Evolutionary conservation across 2,329 filamentous ascomycete genomes (phyloP).

Genomic region (Zalaria sp.): DNA sequence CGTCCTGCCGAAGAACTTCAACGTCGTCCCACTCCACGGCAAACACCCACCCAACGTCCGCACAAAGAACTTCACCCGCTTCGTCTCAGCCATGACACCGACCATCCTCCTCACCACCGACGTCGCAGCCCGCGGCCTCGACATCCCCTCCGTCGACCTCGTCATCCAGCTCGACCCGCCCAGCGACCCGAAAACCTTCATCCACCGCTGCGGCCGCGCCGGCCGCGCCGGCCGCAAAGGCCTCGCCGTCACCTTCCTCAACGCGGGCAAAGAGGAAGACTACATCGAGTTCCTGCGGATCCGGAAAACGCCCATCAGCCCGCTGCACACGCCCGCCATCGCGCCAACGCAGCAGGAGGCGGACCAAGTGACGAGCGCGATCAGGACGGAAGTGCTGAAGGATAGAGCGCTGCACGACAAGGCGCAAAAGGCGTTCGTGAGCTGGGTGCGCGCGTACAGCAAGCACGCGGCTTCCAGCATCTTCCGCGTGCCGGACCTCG

Average conservation of each 20-base stretch:
- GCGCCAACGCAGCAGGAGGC: conserved; percentile 43
- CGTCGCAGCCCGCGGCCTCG: conserved; percentile 76
- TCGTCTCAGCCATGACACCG: conserved; percentile 59
- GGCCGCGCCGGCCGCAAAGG: conserved; percentile 56
- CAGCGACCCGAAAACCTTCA: conserved; percentile 75
- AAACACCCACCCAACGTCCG: conserved; percentile 83
- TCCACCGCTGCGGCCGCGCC: conserved; percentile 50
- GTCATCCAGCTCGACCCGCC: conserved; percentile 79
- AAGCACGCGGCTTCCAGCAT: conserved; percentile 87
- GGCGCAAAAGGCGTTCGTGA: conserved; percentile 81
- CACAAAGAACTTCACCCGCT: conserved; percentile 73
- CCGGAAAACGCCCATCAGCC: conserved; percentile 68
- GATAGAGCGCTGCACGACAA: conserved; percentile 70
- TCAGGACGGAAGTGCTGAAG: conserved; percentile 44
- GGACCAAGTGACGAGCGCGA: conserved; percentile 38
- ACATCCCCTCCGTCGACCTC: conserved; percentile 83
- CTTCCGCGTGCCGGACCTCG: conserved; percentile 66
- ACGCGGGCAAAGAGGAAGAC: conserved; percentile 74
- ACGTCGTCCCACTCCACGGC: conserved; percentile 72
- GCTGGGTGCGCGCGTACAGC: conserved; percentile 81
- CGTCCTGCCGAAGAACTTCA: conserved; percentile 51
- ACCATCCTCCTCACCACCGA: conserved; percentile 85
- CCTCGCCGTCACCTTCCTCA: conserved; percentile 72
- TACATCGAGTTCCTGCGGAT: conserved; percentile 79
- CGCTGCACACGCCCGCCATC: conserved; percentile 40